These are phyloP conservation scores for Cryoendolithus antarcticus DNA, from an alignment of 2,329 filamentous ascomycete genomes.

Conservation along the genomic window DNA sequence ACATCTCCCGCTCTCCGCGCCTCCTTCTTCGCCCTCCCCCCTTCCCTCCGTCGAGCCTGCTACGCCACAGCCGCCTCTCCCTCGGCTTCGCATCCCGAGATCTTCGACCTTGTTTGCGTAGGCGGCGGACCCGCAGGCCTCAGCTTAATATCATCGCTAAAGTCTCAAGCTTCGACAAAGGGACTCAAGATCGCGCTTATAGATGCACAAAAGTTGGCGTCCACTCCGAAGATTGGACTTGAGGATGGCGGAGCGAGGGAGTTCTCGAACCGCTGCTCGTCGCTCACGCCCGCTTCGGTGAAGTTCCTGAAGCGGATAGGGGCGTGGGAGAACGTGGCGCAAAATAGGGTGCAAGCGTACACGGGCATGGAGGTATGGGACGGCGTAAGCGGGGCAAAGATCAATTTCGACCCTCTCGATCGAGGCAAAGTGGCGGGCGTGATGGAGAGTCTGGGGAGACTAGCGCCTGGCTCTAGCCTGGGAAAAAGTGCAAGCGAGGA, in stretches of 20 bases:
- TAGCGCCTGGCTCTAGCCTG: conserved; percentile 18
- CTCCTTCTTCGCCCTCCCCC: too few relatives aligned
- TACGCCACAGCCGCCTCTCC: conserved; percentile 1
- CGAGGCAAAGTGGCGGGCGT: conserved; percentile 43
- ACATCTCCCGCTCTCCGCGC: too few relatives aligned
- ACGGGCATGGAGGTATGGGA: conserved; percentile 99
- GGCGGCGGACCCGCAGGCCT: conserved; percentile 83
- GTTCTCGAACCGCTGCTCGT: conserved; percentile 93
- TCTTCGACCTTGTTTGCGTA: conserved; percentile 89
- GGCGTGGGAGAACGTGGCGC: conserved; percentile 67
- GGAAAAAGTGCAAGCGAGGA: conserved; percentile 41
- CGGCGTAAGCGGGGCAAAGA: conserved; percentile 72
- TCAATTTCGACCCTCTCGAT: conserved; percentile 52
- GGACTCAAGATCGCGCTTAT: conserved; percentile 75
- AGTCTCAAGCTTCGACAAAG: conserved; percentile 37
- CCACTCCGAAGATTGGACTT: conserved; percentile 53
- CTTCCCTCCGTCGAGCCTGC: too few relatives aligned
- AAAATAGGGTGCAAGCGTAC: conserved; percentile 68
- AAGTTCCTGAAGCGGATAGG: conserved; percentile 67
- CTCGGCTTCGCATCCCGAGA: conserved; percentile 41
- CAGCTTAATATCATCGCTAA: conserved; percentile 40
- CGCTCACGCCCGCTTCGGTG: conserved; percentile 80
- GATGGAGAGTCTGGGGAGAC: conserved; percentile 15
- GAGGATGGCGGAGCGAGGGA: conserved; percentile 62
- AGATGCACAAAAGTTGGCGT: conserved; percentile 78